These are phyloP conservation scores for Delonix regia DNA, from an alignment of 306 rosid species.

Conservation along the genomic window DNA sequence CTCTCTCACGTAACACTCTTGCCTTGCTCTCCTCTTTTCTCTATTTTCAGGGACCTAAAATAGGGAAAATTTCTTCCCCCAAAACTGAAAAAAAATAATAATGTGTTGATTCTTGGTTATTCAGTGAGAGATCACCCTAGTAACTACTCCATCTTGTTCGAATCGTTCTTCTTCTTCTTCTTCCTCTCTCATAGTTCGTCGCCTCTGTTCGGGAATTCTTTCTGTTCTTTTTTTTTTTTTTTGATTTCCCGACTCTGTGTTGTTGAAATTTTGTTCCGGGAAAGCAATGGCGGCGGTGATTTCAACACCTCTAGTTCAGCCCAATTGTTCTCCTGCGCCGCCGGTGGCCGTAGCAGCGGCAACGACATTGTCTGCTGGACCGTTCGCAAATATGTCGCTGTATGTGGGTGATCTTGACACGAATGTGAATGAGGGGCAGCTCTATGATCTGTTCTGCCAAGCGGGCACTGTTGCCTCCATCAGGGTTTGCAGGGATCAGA, in stretches of 20 bases:
- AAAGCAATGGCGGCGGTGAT: conserved; percentile 46
- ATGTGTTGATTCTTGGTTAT: background rate
- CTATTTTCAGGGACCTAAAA: background rate
- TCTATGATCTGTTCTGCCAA: conserved; percentile 66
- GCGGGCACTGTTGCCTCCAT: conserved; percentile 61
- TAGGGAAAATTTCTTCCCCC: background rate
- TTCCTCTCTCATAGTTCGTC: background rate
- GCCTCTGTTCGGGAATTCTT: background rate
- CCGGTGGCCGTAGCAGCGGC: background rate
- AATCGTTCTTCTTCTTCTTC: background rate
- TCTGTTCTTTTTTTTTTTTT: background rate
- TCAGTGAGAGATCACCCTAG: conserved; percentile 4
- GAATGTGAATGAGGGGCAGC: conserved; percentile 60
- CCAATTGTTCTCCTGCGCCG: background rate
- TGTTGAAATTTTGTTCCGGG: background rate
- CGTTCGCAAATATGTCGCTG: background rate
- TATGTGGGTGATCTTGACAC: conserved; percentile 18
- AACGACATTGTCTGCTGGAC: background rate
- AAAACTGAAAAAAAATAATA: background rate
- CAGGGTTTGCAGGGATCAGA: conserved; percentile 87
- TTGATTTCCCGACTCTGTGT: background rate
- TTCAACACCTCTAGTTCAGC: conserved; percentile 36
- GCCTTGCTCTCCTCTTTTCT: background rate
- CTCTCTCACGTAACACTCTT: background rate
- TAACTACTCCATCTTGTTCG: background rate